These are phyloP conservation scores for Paraconiothyrium brasiliense DNA, from an alignment of 2,329 filamentous ascomycete genomes.

Conservation along the genomic window DNA sequence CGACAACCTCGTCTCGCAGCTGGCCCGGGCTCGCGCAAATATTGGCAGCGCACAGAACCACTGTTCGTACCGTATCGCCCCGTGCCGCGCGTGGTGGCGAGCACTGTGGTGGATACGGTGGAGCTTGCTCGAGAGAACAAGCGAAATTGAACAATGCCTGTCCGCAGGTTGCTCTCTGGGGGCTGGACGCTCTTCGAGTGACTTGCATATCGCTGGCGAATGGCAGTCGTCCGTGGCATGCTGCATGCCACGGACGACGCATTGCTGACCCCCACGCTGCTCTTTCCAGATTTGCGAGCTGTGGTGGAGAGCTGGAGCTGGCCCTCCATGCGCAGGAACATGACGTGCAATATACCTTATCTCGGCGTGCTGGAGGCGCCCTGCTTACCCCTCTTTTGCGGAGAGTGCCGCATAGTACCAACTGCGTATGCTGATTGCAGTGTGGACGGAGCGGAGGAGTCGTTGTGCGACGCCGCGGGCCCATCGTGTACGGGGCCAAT, in stretches of 20 bases:
- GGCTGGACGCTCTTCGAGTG: slow-evolving; percentile 35
- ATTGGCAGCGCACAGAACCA: slow-evolving; percentile 15
- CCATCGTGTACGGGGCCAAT: slow-evolving; percentile 15
- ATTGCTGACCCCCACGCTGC: slow-evolving; percentile 41
- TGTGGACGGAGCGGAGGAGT: background rate
- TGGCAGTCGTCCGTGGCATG: slow-evolving; percentile 18
- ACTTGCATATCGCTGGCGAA: slow-evolving; percentile 37
- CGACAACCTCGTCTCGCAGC: slow-evolving; percentile 2
- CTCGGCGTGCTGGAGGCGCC: slow-evolving; percentile 20
- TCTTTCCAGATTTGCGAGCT: slow-evolving; percentile 29
- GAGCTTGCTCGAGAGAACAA: slow-evolving; percentile 27
- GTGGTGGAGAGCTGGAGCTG: slow-evolving; percentile 27
- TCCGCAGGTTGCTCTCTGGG: background rate
- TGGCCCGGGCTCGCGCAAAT: background rate
- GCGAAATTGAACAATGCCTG: slow-evolving; percentile 30
- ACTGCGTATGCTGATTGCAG: background rate
- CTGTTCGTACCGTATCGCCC: background rate
- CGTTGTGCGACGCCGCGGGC: slow-evolving; percentile 12
- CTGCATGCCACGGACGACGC: slow-evolving; percentile 11
- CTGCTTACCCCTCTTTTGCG: slow-evolving; percentile 13
- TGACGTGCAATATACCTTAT: slow-evolving; percentile 34
- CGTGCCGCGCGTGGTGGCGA: background rate
- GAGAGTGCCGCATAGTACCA: background rate
- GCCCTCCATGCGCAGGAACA: slow-evolving; percentile 37
- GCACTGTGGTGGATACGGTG: slow-evolving; percentile 3